Base-by-base conservation (phyloP, 306 rosid genomes). In the Trifolium fragiferum region DNA sequence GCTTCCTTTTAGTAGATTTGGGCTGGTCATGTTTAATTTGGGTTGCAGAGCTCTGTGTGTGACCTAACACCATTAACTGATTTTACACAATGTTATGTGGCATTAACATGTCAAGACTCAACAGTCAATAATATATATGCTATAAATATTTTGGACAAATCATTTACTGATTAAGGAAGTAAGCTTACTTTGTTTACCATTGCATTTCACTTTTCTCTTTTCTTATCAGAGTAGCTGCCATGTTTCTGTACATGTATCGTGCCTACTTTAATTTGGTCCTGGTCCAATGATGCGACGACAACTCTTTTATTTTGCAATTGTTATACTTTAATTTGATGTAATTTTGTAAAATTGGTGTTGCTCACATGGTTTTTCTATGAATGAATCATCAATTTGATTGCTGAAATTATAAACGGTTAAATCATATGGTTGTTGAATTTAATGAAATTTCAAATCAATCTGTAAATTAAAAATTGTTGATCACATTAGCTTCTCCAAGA, bases 191-290 rank as follows among this genome's bases (percentile, higher is more conserved):
- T 67, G 15, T 73, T 73, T 35, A 51, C 66, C 18, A 63, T 69
- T 63, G 8, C 30, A 81, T 50, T 51, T 55, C 12, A 1, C 40
- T 21, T 59, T 18, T 46, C 16, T 55, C 25, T 25, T 73, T 25
- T 41, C 43, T 51, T 14, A 2, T 25, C 20, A 35, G 46, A 21
- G 47, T 60, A 12, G 15, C 32, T 47, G 11, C 55, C 21, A 67
- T 73, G 76, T 67, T 60, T 69, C 51, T 78, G 12, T 69, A 55
- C 63, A 50, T 61, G 55, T 40, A 58, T 35, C 27, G 7, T 82
- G 27, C 62, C 38, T 38, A 30, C 21, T 61, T 73, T 69, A 44
- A 37, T 44, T 62, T 43, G 40, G 27, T 11, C 3, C n/a, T 41
- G 68, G 68, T 65, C 46, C 14, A 30, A 47, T 25, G 16, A 20